Base-by-base conservation (phyloP, 2,329 filamentous ascomycete genomes). In the Albophoma yamanashiensis region DNA sequence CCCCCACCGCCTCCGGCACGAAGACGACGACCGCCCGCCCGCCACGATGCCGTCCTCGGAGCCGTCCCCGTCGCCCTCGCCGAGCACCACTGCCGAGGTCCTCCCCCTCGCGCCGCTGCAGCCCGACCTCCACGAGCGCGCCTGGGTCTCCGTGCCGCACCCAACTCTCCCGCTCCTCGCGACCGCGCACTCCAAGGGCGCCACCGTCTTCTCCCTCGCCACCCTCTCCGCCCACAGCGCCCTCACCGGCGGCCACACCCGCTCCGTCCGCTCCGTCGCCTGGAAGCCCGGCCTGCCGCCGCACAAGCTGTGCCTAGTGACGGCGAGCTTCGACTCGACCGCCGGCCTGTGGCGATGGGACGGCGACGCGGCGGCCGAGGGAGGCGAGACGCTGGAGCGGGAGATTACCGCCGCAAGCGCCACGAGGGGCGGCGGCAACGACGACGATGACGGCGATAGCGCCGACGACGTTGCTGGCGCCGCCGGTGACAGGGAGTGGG, bases 271-370 rank as follows among this genome's bases (percentile, higher is more conserved):
- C 59, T 85, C 86, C 57, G 85, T 87, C 25, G 87, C 91, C 43
- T 99, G 94, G 94, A 96, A 96, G 75, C 92, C 92, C 0, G 81
- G 82, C 62, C 75, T 84, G 52, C 76, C 81, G 17, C 75, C 77
- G 3, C 75, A 79, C 62, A 84, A 87, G 70, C 87, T 89, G 60
- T 91, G 93, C 53, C 82, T 97, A 20, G 92, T 93, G 6, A 96
- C 92, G 0, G 94, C 91, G 4, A 94, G 89, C 71, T 99, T 99
- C 71, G 94, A 99, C 73, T 88, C 91, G 20, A 95, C 90, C 1
- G 92, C 93, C 2, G 94, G 92, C 12, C 83, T 89, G 67, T 96
- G 87, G 93, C 86, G 83, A 64, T 86, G 82, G 75, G 83, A 84
- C 66, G 80, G 80, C 64, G 78, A 79, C 58, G 53, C 62, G 31